Conservation (phyloP, 441 rosid species). For the Brassica hybrid region DNA sequence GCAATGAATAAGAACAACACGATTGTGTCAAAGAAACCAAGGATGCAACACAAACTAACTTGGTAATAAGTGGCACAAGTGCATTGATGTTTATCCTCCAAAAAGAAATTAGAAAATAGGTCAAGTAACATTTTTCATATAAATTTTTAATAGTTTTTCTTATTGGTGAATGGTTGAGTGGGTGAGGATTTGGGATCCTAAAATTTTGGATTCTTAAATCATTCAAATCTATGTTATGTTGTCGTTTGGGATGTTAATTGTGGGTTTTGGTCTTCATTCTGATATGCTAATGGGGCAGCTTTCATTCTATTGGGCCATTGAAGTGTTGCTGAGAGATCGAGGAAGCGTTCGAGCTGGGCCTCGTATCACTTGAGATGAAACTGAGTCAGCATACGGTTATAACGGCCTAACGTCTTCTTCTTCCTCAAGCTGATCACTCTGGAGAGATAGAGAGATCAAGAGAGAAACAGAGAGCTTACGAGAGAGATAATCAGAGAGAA, state of each 20-base stretch:
- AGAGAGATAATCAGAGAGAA: background rate
- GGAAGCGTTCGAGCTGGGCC: too few relatives aligned
- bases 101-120: constrained; percentile 13
- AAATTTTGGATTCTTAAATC: background rate
- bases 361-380: too few relatives aligned
- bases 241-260: too few relatives aligned
- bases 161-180: background rate
- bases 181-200: background rate
- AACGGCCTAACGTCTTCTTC: background rate
- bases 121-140: background rate
- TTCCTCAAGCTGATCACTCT: background rate
- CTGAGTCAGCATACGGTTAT: background rate
- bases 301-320: too few relatives aligned
- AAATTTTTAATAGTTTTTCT: background rate
- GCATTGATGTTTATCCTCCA: constrained; percentile 5
- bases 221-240: background rate
- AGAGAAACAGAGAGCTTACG: background rate
- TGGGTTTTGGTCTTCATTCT: too few relatives aligned
- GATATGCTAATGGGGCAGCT: too few relatives aligned
- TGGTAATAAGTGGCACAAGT: background rate
- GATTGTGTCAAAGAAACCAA: constrained; percentile 31
- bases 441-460: too few relatives aligned
- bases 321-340: too few relatives aligned
- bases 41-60: background rate
- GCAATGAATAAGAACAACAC: constrained; percentile 22